phyloP scores from a whole-genome alignment of 2,329 filamentous ascomycete species.

The Colletotrichum eleusines region DNA sequence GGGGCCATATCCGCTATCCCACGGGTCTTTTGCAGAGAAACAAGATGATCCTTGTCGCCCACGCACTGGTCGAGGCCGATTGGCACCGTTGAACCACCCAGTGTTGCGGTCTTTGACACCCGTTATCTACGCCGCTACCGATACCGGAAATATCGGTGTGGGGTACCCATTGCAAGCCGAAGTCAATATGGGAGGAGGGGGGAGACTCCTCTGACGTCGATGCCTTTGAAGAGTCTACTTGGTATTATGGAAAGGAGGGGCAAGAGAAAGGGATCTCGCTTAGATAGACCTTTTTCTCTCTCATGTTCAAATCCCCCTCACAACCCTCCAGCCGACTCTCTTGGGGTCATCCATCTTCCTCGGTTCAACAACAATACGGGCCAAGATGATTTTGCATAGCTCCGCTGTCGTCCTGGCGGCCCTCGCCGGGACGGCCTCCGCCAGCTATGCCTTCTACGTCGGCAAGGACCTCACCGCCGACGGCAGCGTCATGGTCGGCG shows the following conservation, averaged over 20 bases:
- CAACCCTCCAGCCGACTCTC: not conserved
- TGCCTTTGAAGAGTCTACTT: not conserved
- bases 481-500: conserved; percentile 58
- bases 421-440: conserved; percentile 43
- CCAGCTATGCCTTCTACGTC: conserved; percentile 63
- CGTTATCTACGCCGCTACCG: conserved; percentile 35
- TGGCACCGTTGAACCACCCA: conserved; percentile 11
- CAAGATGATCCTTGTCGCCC: conserved; percentile 34
- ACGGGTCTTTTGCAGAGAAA: conserved; percentile 23
- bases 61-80: conserved; percentile 3
- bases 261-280: conserved; percentile 5
- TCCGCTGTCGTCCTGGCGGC: conserved; percentile 31
- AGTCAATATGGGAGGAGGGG: conserved; percentile 15
- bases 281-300: not conserved
- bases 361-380: not conserved
- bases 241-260: not conserved
- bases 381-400: conserved; percentile 31
- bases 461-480: conserved; percentile 58
- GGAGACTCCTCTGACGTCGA: conserved; percentile 21
- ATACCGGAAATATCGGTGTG: conserved; percentile 40
- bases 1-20: conserved; percentile 14
- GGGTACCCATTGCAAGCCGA: conserved; percentile 11
- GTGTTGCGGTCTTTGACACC: conserved; percentile 9
- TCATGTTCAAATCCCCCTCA: not conserved
- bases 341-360: conserved; percentile 7